Evolutionary conservation across 2,329 filamentous ascomycete species (phyloP).

Genomic region (Boeremia exigua): DNA sequence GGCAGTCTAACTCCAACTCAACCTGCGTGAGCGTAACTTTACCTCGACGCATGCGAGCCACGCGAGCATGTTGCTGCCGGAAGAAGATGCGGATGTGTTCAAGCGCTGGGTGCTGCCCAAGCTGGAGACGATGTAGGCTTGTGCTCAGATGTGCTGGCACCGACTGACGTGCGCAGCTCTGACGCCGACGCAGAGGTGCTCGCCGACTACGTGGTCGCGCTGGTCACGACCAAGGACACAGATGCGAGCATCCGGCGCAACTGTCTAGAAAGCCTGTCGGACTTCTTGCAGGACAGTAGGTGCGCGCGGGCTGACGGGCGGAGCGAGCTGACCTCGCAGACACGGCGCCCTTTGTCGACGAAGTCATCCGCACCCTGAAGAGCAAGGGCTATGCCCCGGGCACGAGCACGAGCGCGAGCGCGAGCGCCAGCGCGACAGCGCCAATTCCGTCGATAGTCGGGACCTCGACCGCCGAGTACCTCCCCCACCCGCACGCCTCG

Average conservation of each 20-base stretch:
- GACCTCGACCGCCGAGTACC: conserved; percentile 27
- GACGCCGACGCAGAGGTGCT: conserved; percentile 83
- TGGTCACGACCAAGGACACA: conserved; percentile 69
- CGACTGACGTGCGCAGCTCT: conserved; percentile 58
- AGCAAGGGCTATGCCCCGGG: conserved; percentile 55
- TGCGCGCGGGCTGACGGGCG: conserved; percentile 8
- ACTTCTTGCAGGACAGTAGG: conserved; percentile 74
- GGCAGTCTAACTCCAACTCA: too few relatives aligned
- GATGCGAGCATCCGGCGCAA: conserved; percentile 68
- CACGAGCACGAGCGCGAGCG: conserved; percentile 31
- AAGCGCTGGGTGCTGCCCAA: conserved; percentile 81
- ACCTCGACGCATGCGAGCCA: neutral
- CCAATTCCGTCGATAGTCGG: conserved; percentile 33
- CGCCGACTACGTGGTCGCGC: conserved; percentile 82
- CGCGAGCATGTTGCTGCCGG: conserved; percentile 59
- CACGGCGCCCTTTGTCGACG: conserved; percentile 68
- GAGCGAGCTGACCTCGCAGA: conserved; percentile 50
- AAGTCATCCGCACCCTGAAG: conserved; percentile 71
- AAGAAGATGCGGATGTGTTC: conserved; percentile 62
- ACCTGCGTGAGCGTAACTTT: neutral
- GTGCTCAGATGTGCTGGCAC: neutral
- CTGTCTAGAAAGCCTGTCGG: conserved; percentile 74
- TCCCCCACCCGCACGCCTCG: conserved; percentile 23
- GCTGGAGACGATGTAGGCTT: conserved; percentile 73
- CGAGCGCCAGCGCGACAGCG: conserved; percentile 31